Conservation (phyloP, 345 rosid species). For the Fremontodendron californicum region DNA sequence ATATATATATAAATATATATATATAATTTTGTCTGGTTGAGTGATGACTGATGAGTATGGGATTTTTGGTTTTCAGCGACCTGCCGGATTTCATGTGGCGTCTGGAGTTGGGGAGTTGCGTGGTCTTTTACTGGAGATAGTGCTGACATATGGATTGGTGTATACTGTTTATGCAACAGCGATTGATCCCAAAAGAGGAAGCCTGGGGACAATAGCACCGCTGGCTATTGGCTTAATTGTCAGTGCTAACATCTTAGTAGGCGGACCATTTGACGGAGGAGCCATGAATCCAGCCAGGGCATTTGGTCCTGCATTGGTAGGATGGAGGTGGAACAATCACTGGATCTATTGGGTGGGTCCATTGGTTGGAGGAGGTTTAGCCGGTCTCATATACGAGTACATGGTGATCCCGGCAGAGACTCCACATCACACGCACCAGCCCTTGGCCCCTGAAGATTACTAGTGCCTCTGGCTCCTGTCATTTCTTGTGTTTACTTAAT, state of each 20-base stretch:
- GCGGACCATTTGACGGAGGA: constrained; percentile 6
- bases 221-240: constrained; percentile 10
- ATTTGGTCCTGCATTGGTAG: constrained; percentile 9
- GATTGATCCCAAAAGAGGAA: constrained; percentile 14
- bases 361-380: constrained; percentile 5
- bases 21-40: too few species aligned
- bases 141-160: constrained; percentile 10
- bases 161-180: constrained; percentile 10
- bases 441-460: constrained; percentile 18
- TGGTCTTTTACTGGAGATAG: neutral
- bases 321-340: constrained; percentile 16
- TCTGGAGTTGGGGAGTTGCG: neutral
- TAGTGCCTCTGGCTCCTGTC: neutral
- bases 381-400: constrained; percentile 14
- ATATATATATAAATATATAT: too few species aligned
- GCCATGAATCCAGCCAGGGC: constrained; percentile 16
- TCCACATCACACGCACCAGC: constrained; percentile 5
- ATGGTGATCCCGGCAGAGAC: neutral
- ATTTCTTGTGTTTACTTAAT: too few species aligned
- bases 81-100: neutral
- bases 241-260: constrained; percentile 4
- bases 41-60: too few species aligned
- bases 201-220: constrained; percentile 6
- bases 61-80: neutral
- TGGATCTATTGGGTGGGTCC: constrained; percentile 18